phyloP scores from a whole-genome alignment of 805 yeast genomes.

The Sugiyamaella lignohabitans region DNA sequence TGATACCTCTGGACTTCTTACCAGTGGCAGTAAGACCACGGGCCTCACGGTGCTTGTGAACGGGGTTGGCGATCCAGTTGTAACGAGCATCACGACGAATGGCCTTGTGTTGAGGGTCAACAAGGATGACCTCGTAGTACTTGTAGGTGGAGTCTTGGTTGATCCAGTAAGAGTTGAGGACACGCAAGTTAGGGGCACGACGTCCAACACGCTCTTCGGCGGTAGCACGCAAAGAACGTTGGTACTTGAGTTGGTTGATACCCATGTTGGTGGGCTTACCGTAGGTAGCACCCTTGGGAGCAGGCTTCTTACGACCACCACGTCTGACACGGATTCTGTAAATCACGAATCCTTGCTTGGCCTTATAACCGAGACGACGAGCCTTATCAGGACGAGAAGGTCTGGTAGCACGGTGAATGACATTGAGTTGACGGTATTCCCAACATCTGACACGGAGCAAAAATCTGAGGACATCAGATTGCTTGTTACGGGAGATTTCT shows the following conservation, averaged over 20 bases:
- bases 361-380: constrained; percentile 99
- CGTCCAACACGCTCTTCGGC: constrained; percentile 99
- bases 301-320: constrained; percentile 99
- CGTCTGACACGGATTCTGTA: constrained; percentile 99
- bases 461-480: constrained; percentile 98
- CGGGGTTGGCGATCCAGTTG: constrained; percentile 99
- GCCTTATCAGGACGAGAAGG: constrained; percentile 99
- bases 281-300: constrained; percentile 99
- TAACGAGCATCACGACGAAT: constrained; percentile 96
- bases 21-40: constrained; percentile 98
- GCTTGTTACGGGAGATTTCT: constrained; percentile 99
- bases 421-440: constrained; percentile 99
- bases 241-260: constrained; percentile 98
- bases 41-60: constrained; percentile 99
- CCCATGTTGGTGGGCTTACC: constrained; percentile 99
- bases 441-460: constrained; percentile 99
- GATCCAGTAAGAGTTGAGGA: constrained; percentile 99
- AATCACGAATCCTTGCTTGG: constrained; percentile 99
- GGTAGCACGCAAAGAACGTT: constrained; percentile 93
- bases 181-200: constrained; percentile 98
- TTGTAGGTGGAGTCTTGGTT: constrained; percentile 99
- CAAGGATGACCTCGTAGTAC: constrained; percentile 96
- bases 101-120: constrained; percentile 97
- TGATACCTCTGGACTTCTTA: constrained; percentile 99
- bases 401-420: constrained; percentile 96